phyloP scores from a whole-genome alignment of 768 basidiomycete genomes.

The Boletellus ananiceps region DNA sequence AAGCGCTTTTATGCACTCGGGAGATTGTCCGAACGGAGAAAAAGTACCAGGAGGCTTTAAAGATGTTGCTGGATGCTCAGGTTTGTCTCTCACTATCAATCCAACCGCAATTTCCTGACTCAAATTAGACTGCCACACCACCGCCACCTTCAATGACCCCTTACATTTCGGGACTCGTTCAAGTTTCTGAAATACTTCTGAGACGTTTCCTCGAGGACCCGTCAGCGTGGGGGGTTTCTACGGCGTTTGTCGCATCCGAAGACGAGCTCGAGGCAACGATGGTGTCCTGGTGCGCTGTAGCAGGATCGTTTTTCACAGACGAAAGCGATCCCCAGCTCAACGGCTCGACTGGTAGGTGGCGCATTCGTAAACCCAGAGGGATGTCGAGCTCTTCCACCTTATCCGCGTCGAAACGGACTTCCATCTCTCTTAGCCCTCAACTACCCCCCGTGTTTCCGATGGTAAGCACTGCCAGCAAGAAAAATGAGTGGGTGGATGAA shows the following conservation, averaged over 20 bases:
- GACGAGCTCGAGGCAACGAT: slow-evolving; percentile 52
- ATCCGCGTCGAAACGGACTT: slow-evolving; percentile 1
- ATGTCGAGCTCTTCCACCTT: slow-evolving; percentile 3
- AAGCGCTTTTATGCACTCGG: slow-evolving; percentile 42
- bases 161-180: slow-evolving; percentile 48
- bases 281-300: slow-evolving; percentile 44
- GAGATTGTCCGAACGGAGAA: slow-evolving; percentile 46
- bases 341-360: slow-evolving; percentile 20
- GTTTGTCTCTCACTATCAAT: slow-evolving; percentile 18
- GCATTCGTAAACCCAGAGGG: slow-evolving; percentile 18
- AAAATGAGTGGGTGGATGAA: slow-evolving; percentile 7
- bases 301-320: slow-evolving; percentile 36
- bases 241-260: slow-evolving; percentile 52
- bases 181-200: slow-evolving; percentile 48
- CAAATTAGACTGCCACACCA: slow-evolving; percentile 33
- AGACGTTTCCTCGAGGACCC: slow-evolving; percentile 54
- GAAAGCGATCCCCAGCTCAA: slow-evolving; percentile 8
- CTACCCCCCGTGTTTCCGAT: slow-evolving; percentile 11
- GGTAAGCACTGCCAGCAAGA: slow-evolving; percentile 2
- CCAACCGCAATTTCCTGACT: neutral
- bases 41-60: slow-evolving; percentile 38
- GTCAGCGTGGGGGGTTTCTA: slow-evolving; percentile 59
- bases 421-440: slow-evolving; percentile 9
- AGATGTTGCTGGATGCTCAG: slow-evolving; percentile 34
- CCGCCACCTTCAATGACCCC: slow-evolving; percentile 50